phyloP scores from a whole-genome alignment of 1,139 yeast species.

The Blastobotrys buckinghamii region DNA sequence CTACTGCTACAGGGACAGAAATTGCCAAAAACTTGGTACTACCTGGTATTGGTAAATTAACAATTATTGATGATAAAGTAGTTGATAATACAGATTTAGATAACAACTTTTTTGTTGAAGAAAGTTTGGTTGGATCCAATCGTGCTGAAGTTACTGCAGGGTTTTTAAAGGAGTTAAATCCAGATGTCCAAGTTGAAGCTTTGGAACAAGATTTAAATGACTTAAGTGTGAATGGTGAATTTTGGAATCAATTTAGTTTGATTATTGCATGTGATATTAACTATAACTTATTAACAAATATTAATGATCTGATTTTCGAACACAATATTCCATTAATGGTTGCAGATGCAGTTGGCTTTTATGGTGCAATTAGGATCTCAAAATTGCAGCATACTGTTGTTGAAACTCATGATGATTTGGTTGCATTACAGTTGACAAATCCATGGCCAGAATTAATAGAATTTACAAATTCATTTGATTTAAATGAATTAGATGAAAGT shows the following conservation, averaged over 20 bases:
- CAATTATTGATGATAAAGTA: constrained; percentile 46
- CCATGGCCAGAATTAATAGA: constrained; percentile 73
- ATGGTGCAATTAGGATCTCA: constrained; percentile 55
- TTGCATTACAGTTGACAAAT: constrained; percentile 61
- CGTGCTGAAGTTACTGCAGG: constrained; percentile 39
- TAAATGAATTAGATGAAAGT: constrained; percentile 42
- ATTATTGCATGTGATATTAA: constrained; percentile 44
- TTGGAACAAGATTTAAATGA: constrained; percentile 27
- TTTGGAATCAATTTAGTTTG: constrained; percentile 49
- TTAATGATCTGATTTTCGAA: constrained; percentile 41
- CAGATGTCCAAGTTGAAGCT: constrained; percentile 45
- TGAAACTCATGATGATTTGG: constrained; percentile 67
- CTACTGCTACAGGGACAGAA: constrained; percentile 60
- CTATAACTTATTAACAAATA: constrained; percentile 20
- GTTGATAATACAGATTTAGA: constrained; percentile 45
- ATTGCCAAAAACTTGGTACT: constrained; percentile 69
- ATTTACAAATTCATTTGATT: constrained; percentile 47
- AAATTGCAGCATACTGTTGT: constrained; percentile 55
- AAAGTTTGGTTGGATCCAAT: constrained; percentile 41
- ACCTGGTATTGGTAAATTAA: constrained; percentile 70
- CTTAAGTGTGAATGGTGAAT: constrained; percentile 12
- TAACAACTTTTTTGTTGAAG: constrained; percentile 57
- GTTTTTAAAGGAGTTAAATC: constrained; percentile 52
- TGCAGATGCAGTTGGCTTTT: constrained; percentile 56
- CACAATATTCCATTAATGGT: constrained; percentile 49